phyloP scores from a whole-genome alignment of 1,284 basidiomycete genomes.

The Naganishia cerealis region DNA sequence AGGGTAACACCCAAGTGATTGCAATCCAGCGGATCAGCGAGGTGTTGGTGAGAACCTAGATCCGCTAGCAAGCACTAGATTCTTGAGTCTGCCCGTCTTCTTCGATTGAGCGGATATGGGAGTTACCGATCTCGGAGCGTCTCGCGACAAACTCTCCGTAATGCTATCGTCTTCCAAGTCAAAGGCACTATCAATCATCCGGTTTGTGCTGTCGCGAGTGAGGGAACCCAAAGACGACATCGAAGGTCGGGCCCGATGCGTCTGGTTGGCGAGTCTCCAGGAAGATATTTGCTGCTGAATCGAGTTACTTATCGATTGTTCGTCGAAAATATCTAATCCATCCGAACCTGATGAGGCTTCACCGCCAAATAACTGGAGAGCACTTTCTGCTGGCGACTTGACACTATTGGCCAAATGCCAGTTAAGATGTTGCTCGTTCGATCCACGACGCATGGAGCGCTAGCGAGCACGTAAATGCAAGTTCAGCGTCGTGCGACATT shows the following conservation, averaged over 20 bases:
- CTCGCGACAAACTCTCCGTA: conserved; percentile 15
- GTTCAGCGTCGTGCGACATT: not conserved
- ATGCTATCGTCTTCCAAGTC: conserved; percentile 29
- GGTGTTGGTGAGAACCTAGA: conserved; percentile 21
- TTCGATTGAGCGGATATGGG: conserved; percentile 1
- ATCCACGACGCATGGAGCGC: conserved; percentile 13
- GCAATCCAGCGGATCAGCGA: not conserved
- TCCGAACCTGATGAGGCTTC: conserved; percentile 27
- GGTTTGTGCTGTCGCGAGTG: conserved; percentile 5
- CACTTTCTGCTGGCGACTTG: conserved; percentile 14
- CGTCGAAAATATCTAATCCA: conserved; percentile 12
- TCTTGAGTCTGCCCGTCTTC: conserved; percentile 27
- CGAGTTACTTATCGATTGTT: conserved; percentile 19
- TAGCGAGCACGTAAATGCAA: not conserved
- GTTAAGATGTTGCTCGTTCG: conserved; percentile 17
- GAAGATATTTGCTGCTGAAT: conserved; percentile 27
- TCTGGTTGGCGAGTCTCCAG: conserved; percentile 14
- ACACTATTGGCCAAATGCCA: conserved; percentile 10
- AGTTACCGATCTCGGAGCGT: conserved; percentile 9
- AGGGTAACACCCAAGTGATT: not conserved
- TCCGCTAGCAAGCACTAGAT: conserved; percentile 18
- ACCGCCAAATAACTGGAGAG: conserved; percentile 8
- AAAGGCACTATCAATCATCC: conserved; percentile 15
- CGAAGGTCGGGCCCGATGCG: conserved; percentile 23
- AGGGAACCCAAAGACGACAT: conserved; percentile 28